Conservation (phyloP, 2,329 filamentous ascomycete genomes). For the Nemania abortiva region DNA sequence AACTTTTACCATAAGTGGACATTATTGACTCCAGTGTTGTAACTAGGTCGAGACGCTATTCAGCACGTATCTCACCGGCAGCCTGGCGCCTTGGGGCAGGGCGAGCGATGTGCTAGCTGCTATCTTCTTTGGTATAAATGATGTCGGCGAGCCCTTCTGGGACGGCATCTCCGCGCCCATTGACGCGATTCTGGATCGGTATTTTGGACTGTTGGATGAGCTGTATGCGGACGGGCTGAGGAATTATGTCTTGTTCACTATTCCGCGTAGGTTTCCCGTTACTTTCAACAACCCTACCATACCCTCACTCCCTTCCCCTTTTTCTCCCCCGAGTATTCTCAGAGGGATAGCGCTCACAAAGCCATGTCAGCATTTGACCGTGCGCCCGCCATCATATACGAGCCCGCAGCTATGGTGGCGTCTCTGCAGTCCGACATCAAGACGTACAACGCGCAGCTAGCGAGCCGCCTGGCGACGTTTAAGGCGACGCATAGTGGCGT, state of each 20-base stretch:
- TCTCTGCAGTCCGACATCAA: conserved; percentile 41
- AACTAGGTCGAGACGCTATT: conserved; percentile 44
- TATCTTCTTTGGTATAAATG: conserved; percentile 51
- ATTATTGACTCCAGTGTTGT: too few species aligned
- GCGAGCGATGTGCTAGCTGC: conserved; percentile 42
- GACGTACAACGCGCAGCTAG: conserved; percentile 39
- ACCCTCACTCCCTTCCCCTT: neutral
- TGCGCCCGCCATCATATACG: conserved; percentile 36
- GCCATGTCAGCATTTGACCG: conserved; percentile 37
- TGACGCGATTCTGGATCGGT: conserved; percentile 34
- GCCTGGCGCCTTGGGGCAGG: conserved; percentile 29
- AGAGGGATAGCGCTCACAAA: neutral
- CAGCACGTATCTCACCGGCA: conserved; percentile 34
- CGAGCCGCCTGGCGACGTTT: conserved; percentile 36
- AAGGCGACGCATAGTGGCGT: conserved; percentile 31
- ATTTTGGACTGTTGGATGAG: conserved; percentile 38
- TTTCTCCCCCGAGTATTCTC: neutral
- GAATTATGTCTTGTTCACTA: conserved; percentile 40
- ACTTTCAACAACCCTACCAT: neutral
- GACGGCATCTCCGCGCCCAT: conserved; percentile 42
- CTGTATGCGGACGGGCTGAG: conserved; percentile 38
- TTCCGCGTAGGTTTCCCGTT: conserved; percentile 37
- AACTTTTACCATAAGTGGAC: too few species aligned
- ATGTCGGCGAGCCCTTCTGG: conserved; percentile 51
- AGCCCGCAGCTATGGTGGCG: conserved; percentile 25